phyloP scores from a whole-genome alignment of 2,329 filamentous ascomycete genomes.

The Escovopsis sp. region DNA sequence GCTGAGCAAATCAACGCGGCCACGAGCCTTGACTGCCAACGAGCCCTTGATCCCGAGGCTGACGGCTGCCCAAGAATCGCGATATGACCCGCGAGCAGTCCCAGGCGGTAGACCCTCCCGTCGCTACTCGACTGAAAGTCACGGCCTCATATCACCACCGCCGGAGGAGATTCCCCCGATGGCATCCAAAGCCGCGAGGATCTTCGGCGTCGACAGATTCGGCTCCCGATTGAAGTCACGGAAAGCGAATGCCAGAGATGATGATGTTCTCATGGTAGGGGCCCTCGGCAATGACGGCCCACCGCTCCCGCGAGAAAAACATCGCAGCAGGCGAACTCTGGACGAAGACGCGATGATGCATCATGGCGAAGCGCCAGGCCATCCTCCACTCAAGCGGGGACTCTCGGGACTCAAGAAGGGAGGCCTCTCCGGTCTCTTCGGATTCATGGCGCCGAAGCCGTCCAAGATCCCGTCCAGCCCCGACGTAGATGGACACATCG shows the following conservation, averaged over 20 bases:
- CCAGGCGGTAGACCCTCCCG: slow-evolving; percentile 45
- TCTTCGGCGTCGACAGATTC: slow-evolving; percentile 46
- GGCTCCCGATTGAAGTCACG: slow-evolving; percentile 29
- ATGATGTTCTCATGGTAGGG: slow-evolving; percentile 36
- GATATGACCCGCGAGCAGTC: slow-evolving; percentile 46
- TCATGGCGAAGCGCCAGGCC: slow-evolving; percentile 20
- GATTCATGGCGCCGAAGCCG: slow-evolving; percentile 33
- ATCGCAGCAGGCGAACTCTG: slow-evolving; percentile 18
- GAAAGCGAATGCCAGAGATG: slow-evolving; percentile 24
- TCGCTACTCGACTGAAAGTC: slow-evolving; percentile 51
- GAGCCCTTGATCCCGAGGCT: slow-evolving; percentile 53
- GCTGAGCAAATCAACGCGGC: slow-evolving; percentile 33
- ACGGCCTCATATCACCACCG: slow-evolving; percentile 56
- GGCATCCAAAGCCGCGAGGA: slow-evolving; percentile 62
- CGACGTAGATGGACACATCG: slow-evolving; percentile 39
- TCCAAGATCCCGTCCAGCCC: slow-evolving; percentile 32
- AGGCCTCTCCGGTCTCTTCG: slow-evolving; percentile 46
- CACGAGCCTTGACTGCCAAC: slow-evolving; percentile 46
- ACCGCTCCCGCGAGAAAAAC: slow-evolving; percentile 17
- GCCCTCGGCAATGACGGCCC: slow-evolving; percentile 23
- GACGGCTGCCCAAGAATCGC: slow-evolving; percentile 33
- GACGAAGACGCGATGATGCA: slow-evolving; percentile 27
- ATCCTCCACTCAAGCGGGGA: slow-evolving; percentile 20
- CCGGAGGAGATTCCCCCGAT: slow-evolving; percentile 52
- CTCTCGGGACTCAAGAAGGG: slow-evolving; percentile 32